A percentile compares a stretch with the other conserved stretches of the same genome.
Evolutionary conservation across 257 asterid genomes (phyloP).

Genomic region (Nicotiana noctiflora): DNA sequence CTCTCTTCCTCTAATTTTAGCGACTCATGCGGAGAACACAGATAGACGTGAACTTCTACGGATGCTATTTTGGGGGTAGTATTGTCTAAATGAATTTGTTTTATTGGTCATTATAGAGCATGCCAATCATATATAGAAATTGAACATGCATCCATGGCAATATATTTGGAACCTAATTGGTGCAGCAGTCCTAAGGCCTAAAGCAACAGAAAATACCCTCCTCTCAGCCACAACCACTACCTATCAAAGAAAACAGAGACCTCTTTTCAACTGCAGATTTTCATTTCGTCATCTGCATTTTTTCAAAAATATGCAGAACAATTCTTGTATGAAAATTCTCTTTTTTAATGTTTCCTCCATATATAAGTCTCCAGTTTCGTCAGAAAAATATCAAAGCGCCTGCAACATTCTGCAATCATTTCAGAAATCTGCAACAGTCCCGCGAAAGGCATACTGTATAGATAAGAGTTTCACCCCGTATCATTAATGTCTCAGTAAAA

Average conservation of each 20-base stretch:
- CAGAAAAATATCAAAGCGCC: background rate
- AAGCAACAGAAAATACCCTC: background rate
- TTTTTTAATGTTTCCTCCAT: no score
- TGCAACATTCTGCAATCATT: background rate
- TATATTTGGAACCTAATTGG: no score
- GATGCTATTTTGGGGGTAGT: background rate
- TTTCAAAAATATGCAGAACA: background rate
- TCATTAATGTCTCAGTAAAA: background rate
- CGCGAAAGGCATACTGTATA: background rate
- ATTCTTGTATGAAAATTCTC: background rate
- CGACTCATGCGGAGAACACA: conserved; percentile 17
- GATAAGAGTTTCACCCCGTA: background rate
- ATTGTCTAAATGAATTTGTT: background rate
- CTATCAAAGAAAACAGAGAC: background rate
- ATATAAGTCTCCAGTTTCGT: background rate
- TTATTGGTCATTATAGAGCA: background rate
- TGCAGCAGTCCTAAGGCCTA: background rate
- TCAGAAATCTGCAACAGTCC: background rate
- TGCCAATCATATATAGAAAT: background rate
- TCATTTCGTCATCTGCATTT: background rate
- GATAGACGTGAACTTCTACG: background rate
- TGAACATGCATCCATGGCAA: background rate
- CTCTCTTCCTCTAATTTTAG: conserved; percentile 51
- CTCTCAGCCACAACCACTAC: background rate
- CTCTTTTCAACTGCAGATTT: background rate